Base-by-base conservation (phyloP, 2,329 filamentous ascomycete genomes). In the Cryphonectria parasitica region DNA sequence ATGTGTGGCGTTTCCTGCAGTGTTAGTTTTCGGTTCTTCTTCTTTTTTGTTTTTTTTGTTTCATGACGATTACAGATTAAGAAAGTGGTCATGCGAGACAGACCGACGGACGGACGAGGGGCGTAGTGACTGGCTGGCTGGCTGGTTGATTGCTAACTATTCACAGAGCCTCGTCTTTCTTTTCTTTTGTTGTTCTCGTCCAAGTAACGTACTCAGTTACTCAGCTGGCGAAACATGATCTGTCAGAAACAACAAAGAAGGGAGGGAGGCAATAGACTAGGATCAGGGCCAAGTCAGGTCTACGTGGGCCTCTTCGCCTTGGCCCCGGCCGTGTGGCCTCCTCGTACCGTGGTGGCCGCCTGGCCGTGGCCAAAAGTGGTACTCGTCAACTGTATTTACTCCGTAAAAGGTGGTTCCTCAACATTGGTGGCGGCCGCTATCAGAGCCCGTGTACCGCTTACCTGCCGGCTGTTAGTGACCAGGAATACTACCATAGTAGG, bases 391-490 rank as follows among this genome's bases (percentile, higher is more conserved):
- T 39, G 36, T 61, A 17, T 25, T 25, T 41, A 41, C 36, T 28
- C 34, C 13, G 36, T 43, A 49, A n/a, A n/a, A 49, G 45, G 45
- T 49, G 45, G 45, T 49, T 10, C 45, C 45, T 22, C 45, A 49
- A 7, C 19, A 22, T 2, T 45, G 45, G 22, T 31, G 41, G 25
- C 25, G 63, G 63, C 41, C 25, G 39, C 43, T 49, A 64, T 22
- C 43, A 45, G 63, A 25, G 28, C n/a, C 39, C 10, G 43, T 22
- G 63, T 52, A 64, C 63, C 63, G 43, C 31, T 15, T 36, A 52
- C 66, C 15, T 36, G 56, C 19, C 13, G 31, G 22, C 11, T 67
- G 66, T 67, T 67, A 67, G 66, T 61, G 66, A 10, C 2, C 19
- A 19, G 45, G 19, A 17, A 17, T 45, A 19, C 43, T 15, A n/a